phyloP scores from a whole-genome alignment of 2,329 filamentous ascomycete genomes.

The Tolypocladium endophyticum region DNA sequence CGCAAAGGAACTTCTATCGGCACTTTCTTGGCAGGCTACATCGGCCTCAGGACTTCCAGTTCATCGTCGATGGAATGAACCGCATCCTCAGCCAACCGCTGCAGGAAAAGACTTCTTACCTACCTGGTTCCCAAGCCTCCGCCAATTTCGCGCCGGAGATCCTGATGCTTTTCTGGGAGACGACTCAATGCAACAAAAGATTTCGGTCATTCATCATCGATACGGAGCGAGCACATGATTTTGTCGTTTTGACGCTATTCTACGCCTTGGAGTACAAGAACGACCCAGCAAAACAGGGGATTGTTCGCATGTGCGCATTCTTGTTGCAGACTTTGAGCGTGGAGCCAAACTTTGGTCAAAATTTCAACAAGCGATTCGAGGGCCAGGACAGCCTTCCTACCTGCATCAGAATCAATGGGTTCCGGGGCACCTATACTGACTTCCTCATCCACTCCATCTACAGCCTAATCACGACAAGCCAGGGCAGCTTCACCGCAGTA shows the following conservation, averaged over 20 bases:
- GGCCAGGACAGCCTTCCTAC: conserved; percentile 78
- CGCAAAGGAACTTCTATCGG: conserved; percentile 84
- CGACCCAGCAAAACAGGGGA: conserved; percentile 78
- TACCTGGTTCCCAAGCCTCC: conserved; percentile 72
- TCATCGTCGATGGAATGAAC: conserved; percentile 89
- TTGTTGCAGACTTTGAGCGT: conserved; percentile 90
- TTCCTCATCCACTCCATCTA: conserved; percentile 94
- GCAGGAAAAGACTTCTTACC: conserved; percentile 77
- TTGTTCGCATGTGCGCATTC: conserved; percentile 97
- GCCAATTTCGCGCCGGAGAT: conserved; percentile 88
- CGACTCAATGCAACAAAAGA: conserved; percentile 92
- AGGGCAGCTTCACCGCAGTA: conserved; percentile 80
- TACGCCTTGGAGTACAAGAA: conserved; percentile 85
- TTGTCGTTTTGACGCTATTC: conserved; percentile 80
- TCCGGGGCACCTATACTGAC: conserved; percentile 85
- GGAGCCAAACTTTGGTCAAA: conserved; percentile 80
- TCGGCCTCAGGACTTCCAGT: conserved; percentile 93
- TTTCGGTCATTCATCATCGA: conserved; percentile 97
- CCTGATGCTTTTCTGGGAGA: conserved; percentile 96
- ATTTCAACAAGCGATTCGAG: conserved; percentile 80
- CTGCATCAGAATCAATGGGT: conserved; percentile 71
- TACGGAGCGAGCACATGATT: conserved; percentile 86
- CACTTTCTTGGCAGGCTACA: conserved; percentile 87
- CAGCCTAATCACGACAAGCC: conserved; percentile 79
- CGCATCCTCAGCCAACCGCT: conserved; percentile 87